A percentile compares a stretch with the other conserved stretches of the same genome.
phyloP scores from a whole-genome alignment of 495 filamentous ascomycete species.

The Ramalina intermedia region DNA sequence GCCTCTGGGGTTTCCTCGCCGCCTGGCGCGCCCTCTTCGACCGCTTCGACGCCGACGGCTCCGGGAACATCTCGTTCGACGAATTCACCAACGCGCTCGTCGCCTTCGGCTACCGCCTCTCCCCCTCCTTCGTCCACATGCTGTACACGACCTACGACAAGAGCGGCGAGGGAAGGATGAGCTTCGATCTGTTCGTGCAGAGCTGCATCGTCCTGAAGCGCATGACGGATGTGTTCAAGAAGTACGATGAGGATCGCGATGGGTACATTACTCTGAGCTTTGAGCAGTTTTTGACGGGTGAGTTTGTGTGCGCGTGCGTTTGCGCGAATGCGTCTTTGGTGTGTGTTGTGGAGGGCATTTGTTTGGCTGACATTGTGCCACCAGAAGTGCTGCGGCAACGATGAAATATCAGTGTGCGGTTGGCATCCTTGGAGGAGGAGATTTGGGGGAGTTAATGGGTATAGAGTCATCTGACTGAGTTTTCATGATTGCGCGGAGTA shows the following conservation, averaged over 20 bases:
- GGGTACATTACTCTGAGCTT: conserved; percentile 78
- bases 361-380: too few relatives aligned
- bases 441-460: too few relatives aligned
- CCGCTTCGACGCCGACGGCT: conserved; percentile 80
- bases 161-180: conserved; percentile 51
- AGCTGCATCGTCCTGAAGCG: conserved; percentile 90
- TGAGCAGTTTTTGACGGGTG: conserved; percentile 62
- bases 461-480: too few relatives aligned
- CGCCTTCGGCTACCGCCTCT: conserved; percentile 88
- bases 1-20: conserved; percentile 86
- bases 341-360: too few relatives aligned
- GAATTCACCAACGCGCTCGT: conserved; percentile 88
- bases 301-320: conserved; percentile 3
- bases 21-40: conserved; percentile 92
- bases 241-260: conserved; percentile 92
- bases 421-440: too few relatives aligned
- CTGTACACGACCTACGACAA: conserved; percentile 60
- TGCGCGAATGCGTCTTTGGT: too few relatives aligned
- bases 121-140: conserved; percentile 63
- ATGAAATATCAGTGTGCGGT: background rate
- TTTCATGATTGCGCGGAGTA: too few relatives aligned
- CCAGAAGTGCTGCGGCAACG: conserved; percentile 8
- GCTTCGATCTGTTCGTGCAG: conserved; percentile 96
- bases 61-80: conserved; percentile 67
- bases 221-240: conserved; percentile 99